A percentile compares a stretch with the other conserved stretches of the same genome.
Evolutionary conservation across 306 rosid species (phyloP).

Genomic region (Cucurbita argyrosperma): DNA sequence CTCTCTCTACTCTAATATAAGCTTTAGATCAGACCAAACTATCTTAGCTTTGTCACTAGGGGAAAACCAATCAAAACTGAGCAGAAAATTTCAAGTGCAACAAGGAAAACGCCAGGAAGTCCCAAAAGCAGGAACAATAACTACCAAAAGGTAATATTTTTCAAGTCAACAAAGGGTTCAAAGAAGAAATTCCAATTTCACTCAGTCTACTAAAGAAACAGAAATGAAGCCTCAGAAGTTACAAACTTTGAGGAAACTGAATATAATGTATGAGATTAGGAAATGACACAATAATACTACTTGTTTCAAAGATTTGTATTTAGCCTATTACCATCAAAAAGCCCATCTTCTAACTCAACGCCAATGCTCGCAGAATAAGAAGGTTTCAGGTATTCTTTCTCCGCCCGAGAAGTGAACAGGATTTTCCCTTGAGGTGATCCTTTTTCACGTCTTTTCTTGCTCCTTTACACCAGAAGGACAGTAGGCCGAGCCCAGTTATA

Average conservation of each 20-base stretch:
- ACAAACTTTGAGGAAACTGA: neutral
- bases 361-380: conserved; percentile 88
- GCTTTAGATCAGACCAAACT: neutral
- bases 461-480: conserved; percentile 26
- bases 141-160: neutral
- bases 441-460: conserved; percentile 49
- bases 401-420: conserved; percentile 73
- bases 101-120: neutral
- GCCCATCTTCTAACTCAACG: conserved; percentile 89
- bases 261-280: neutral
- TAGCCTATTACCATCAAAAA: conserved; percentile 62
- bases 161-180: neutral
- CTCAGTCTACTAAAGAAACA: neutral
- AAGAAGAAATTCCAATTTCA: neutral
- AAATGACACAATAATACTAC: neutral
- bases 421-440: conserved; percentile 41
- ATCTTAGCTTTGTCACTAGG: neutral
- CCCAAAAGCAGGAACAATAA: neutral
- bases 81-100: neutral
- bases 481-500: conserved; percentile 13
- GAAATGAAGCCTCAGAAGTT: neutral
- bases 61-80: neutral
- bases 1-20: neutral
- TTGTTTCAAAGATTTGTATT: neutral
- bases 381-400: conserved; percentile 89